phyloP scores from a whole-genome alignment of 495 filamentous ascomycete species.

The Lasiosphaeria miniovina region DNA sequence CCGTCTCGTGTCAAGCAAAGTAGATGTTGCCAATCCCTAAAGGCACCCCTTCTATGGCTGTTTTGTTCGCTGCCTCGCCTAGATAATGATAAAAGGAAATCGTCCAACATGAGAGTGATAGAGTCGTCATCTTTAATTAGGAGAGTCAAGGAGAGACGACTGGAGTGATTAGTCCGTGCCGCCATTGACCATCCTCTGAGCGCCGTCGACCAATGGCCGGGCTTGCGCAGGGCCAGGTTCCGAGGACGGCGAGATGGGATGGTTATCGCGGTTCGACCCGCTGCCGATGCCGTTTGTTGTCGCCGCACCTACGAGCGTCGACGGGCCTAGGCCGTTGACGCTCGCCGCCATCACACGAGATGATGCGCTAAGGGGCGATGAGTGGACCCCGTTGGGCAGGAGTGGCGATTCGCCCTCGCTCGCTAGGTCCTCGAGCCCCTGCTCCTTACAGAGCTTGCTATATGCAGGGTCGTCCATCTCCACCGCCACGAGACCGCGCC shows the following conservation, averaged over 20 bases:
- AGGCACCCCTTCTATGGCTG: constrained; percentile 8
- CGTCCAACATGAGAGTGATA: background rate
- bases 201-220: constrained; percentile 30
- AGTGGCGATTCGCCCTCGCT: constrained; percentile 22
- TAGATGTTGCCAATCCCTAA: background rate
- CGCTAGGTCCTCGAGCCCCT: constrained; percentile 41
- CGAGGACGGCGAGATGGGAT: constrained; percentile 33
- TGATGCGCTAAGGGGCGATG: constrained; percentile 24
- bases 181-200: constrained; percentile 20
- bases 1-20: background rate
- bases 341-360: constrained; percentile 9
- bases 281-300: constrained; percentile 14
- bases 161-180: background rate
- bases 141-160: background rate
- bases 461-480: constrained; percentile 47
- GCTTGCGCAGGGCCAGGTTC: constrained; percentile 28
- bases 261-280: constrained; percentile 13
- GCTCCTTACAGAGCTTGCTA: constrained; percentile 41
- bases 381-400: constrained; percentile 35
- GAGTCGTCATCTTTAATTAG: background rate
- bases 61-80: constrained; percentile 7
- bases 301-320: constrained; percentile 11
- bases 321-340: constrained; percentile 25
- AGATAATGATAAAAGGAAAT: constrained; percentile 12
- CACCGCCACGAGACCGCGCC: constrained; percentile 44